phyloP scores from a whole-genome alignment of 2,329 filamentous ascomycete genomes.

The Sphaerulina populicola region DNA sequence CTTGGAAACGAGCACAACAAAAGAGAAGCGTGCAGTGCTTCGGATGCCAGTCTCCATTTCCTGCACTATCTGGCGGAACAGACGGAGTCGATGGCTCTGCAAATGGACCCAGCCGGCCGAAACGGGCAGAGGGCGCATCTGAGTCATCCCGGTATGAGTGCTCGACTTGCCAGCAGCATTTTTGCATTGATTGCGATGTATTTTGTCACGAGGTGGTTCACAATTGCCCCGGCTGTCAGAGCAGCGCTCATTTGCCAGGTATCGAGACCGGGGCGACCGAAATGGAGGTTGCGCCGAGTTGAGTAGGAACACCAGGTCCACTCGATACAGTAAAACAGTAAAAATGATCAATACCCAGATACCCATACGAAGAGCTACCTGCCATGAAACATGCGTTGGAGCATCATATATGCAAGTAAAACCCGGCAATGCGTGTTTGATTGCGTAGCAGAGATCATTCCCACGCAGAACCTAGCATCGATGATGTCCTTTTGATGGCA shows the following conservation, averaged over 20 bases:
- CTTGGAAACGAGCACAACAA: conserved; percentile 61
- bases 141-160: conserved; percentile 86
- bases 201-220: conserved; percentile 91
- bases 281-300: conserved; percentile 1
- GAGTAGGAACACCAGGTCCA: neutral
- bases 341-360: too few species aligned
- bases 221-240: conserved; percentile 86
- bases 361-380: too few species aligned
- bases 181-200: conserved; percentile 96
- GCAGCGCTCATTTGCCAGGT: conserved; percentile 30
- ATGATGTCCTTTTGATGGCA: too few species aligned
- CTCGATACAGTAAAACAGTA: too few species aligned
- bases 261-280: conserved; percentile 1
- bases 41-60: conserved; percentile 68
- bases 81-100: conserved; percentile 19
- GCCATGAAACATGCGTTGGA: too few species aligned
- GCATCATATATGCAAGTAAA: too few species aligned
- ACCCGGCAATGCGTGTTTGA: too few species aligned
- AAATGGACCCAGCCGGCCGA: conserved; percentile 13
- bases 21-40: conserved; percentile 55
- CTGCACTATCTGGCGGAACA: conserved; percentile 37
- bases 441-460: too few species aligned
- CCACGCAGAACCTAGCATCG: too few species aligned
- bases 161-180: conserved; percentile 76
- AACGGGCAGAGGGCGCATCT: conserved; percentile 50